Base-by-base conservation (phyloP, 345 rosid genomes). In the Geranium rotundifolium region DNA sequence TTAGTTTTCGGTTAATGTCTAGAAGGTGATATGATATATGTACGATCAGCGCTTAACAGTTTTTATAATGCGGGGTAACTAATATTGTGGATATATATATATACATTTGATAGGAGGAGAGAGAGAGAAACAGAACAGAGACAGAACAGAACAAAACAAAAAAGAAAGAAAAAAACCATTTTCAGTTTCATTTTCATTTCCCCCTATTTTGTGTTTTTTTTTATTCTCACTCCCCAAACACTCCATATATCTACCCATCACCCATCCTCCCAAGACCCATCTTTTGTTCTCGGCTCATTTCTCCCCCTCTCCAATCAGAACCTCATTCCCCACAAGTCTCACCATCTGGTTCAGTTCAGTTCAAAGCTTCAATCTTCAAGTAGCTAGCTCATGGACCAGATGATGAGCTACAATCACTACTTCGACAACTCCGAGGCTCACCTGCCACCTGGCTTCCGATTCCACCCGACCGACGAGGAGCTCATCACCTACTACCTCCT, bases 401-500 rank as follows among this genome's bases (percentile, higher is more conserved):
- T 41, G 50, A 41, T 41, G 50, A 41, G 83, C 54, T 58, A 56
- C 56, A 83, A 71, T 72, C 75, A 67, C 29, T 70, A 63, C 58
- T 73, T 77, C 63, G 85, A 77, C 81, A 65, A 73, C 56, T 66
- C 72, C 18, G 80, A 84, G 27, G 57, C 81, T 37, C 66, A 75
- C 67, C 75, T 88, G 65, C 98, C 98, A 13, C 98, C 98, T 39
- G 98, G 98, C 7, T 91, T 89, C 71, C 73, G 97, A 17, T 91
- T 91, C 68, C 97, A 91, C 80, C 97, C 97, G 0, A 88, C 95
- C 15, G 97, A 91, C 60, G 98, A 91, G 69, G 98, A 91, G 79
- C 95, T 91, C 31, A 85, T 91, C 61, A 89, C 96, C n/a, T 86
- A 72, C 76, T 91, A 91, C 60, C 87, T 91, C 14, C 87, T 89